Evolutionary conservation across 2,329 filamentous ascomycete genomes (phyloP).

Genomic region (Verticillium nonalfalfae): DNA sequence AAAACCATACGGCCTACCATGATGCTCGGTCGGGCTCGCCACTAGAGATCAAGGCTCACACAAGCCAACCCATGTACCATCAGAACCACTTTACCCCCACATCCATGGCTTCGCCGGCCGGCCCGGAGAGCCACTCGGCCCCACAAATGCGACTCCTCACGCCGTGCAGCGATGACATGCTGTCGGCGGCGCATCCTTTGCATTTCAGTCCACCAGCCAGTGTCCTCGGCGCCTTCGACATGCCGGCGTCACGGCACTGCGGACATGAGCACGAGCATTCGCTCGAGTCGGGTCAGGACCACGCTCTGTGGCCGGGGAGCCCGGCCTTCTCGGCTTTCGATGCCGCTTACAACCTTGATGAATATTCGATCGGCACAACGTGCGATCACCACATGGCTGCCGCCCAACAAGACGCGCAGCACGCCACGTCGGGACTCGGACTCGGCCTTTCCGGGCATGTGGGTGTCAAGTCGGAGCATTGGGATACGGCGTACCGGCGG

Average conservation of each 20-base stretch:
- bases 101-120: slow-evolving; percentile 27
- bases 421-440: background rate
- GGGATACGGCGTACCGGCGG: background rate
- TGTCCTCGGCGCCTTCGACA: slow-evolving; percentile 24
- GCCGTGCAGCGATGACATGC: slow-evolving; percentile 46
- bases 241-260: slow-evolving; percentile 13
- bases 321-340: slow-evolving; percentile 33
- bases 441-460: background rate
- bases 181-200: slow-evolving; percentile 20
- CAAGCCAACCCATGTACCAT: slow-evolving; percentile 19
- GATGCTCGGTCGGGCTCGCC: slow-evolving; percentile 7
- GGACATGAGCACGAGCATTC: slow-evolving; percentile 20
- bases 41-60: slow-evolving; percentile 31
- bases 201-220: slow-evolving; percentile 23
- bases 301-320: slow-evolving; percentile 20
- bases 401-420: background rate
- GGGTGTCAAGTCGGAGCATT: background rate
- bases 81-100: slow-evolving; percentile 27
- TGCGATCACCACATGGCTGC: background rate
- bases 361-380: slow-evolving; percentile 19
- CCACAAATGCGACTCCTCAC: slow-evolving; percentile 39
- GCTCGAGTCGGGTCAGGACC: slow-evolving; percentile 22
- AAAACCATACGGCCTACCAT: slow-evolving; percentile 9
- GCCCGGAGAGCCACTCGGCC: slow-evolving; percentile 17
- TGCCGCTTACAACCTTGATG: slow-evolving; percentile 28